Conservation (phyloP, 2,329 filamentous ascomycete species). For the Verticillium nonalfalfae region DNA sequence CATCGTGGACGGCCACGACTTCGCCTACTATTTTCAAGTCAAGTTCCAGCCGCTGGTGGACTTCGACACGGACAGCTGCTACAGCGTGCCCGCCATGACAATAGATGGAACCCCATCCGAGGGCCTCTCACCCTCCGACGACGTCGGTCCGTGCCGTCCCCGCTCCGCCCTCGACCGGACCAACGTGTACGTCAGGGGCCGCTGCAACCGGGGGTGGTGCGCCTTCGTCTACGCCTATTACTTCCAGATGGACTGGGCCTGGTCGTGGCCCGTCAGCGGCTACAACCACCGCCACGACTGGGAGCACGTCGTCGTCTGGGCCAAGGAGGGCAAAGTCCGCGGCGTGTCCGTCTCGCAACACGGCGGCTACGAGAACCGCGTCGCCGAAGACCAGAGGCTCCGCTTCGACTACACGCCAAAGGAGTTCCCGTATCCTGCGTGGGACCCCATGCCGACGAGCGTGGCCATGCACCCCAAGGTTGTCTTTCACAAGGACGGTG, state of each 20-base stretch:
- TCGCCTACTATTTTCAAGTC: not conserved
- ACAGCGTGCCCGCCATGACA: conserved; percentile 31
- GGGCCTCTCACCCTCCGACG: conserved; percentile 16
- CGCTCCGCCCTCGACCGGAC: conserved; percentile 19
- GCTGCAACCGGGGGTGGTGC: conserved; percentile 25
- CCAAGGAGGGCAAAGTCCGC: conserved; percentile 15
- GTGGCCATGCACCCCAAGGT: conserved; percentile 25
- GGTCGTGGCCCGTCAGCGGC: not conserved
- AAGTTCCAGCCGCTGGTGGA: conserved; percentile 18
- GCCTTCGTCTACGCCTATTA: conserved; percentile 22
- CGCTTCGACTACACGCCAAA: conserved; percentile 5
- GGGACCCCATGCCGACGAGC: conserved; percentile 5
- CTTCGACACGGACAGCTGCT: conserved; percentile 29
- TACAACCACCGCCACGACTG: conserved; percentile 17
- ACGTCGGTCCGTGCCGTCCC: conserved; percentile 18
- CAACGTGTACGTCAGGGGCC: conserved; percentile 22
- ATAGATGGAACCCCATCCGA: conserved; percentile 22
- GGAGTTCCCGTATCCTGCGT: not conserved
- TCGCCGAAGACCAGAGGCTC: conserved; percentile 13
- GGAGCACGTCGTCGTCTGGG: conserved; percentile 22
- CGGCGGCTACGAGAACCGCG: conserved; percentile 19
- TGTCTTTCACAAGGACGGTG: conserved; percentile 30
- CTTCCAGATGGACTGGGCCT: conserved; percentile 14
- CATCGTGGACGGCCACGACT: too few relatives aligned
- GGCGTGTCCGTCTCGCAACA: conserved; percentile 24